These are phyloP conservation scores for Xerocomellus amylosporus DNA, from an alignment of 768 basidiomycete species.

Conservation along the genomic window DNA sequence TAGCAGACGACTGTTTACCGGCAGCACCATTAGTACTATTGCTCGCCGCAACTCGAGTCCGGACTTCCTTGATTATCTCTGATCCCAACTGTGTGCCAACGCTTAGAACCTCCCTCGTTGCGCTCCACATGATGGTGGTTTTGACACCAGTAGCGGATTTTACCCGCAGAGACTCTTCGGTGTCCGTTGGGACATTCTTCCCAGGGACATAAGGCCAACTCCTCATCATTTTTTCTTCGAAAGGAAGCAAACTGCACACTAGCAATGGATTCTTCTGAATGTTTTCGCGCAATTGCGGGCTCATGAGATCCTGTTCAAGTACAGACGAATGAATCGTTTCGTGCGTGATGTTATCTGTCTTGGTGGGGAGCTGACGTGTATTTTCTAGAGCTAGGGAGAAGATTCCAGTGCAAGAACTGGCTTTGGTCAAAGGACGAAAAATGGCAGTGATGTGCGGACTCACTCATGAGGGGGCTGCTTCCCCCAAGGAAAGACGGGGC, in stretches of 20 bases:
- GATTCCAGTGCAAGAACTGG: conserved; percentile 53
- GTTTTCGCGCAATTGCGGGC: conserved; percentile 33
- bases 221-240: conserved; percentile 51
- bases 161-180: conserved; percentile 8
- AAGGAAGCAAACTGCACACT: conserved; percentile 41
- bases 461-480: conserved; percentile 61
- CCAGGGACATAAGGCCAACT: conserved; percentile 46
- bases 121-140: conserved; percentile 14
- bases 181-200: conserved; percentile 11
- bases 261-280: conserved; percentile 45
- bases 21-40: conserved; percentile 5
- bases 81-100: conserved; percentile 16
- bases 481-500: conserved; percentile 61
- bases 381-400: conserved; percentile 46
- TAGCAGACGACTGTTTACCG: conserved; percentile 15
- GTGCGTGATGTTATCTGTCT: conserved; percentile 44
- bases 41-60: conserved; percentile 7
- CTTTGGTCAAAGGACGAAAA: not conserved
- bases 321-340: conserved; percentile 65
- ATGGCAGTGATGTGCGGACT: conserved; percentile 16
- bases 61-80: conserved; percentile 24
- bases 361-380: conserved; percentile 48
- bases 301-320: conserved; percentile 40
- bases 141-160: not conserved
- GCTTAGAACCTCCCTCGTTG: conserved; percentile 16